phyloP scores from a whole-genome alignment of 768 basidiomycete genomes.

The Mycena olivaceomarginata region DNA sequence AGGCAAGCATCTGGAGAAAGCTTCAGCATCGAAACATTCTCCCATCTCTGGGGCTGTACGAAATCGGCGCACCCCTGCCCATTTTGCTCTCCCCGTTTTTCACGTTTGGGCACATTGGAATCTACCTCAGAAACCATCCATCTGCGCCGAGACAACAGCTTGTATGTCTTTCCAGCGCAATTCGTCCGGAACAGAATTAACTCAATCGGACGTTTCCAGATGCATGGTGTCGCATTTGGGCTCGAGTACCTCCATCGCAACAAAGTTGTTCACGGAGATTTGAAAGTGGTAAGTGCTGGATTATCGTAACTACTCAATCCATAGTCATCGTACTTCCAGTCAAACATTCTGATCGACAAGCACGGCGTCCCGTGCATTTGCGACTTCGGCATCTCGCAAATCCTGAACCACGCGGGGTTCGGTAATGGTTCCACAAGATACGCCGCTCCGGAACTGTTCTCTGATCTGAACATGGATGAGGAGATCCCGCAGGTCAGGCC shows the following conservation, averaged over 20 bases:
- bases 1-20: not conserved
- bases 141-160: not conserved
- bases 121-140: not conserved
- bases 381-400: not conserved
- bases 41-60: not conserved
- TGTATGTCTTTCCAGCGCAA: not conserved
- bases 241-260: not conserved
- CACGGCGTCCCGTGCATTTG: not conserved
- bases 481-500: not conserved
- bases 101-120: not conserved
- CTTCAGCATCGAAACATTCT: not conserved
- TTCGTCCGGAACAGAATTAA: too few relatives aligned
- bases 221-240: slow-evolving; percentile 2
- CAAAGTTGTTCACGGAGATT: not conserved
- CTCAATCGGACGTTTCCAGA: not conserved
- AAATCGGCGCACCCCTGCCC: not conserved
- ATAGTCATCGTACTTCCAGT: not conserved
- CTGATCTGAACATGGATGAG: not conserved
- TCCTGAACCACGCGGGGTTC: not conserved
- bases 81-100: not conserved
- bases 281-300: not conserved
- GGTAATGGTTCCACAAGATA: not conserved
- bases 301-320: too few relatives aligned
- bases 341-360: not conserved
- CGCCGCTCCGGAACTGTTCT: not conserved